Evolutionary conservation across 768 basidiomycete species (phyloP), one percentile per base, ranked within the genome.

Genomic region (Kwoniella bestiolae): DNA sequence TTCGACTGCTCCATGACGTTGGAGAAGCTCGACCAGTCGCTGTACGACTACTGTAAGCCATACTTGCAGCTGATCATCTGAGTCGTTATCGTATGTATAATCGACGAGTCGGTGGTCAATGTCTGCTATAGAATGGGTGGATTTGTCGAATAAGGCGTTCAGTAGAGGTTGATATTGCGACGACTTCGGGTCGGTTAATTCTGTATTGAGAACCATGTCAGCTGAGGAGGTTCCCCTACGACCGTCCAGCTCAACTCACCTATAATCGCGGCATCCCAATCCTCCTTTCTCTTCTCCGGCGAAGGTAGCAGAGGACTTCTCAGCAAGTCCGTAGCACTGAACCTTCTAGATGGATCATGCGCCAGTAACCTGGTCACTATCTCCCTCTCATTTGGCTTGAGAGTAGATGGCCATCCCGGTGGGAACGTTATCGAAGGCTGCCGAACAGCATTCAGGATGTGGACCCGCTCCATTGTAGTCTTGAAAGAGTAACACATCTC

Each of bases 401-500:
- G 71, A 60, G 88, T 86, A 4, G 51, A 56, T 9, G 66, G 66
- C 92, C 93, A 97, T 5, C 83, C 84, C 2, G 80, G 63, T n/a
- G 94, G 94, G 72, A 96, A 94, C 56, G 85, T 84, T 26, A 94
- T 86, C 16, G 85, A 82, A 0, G 88, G 88, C 71, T 87, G 88
- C 26, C 94, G 83, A 29, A 96, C 76, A 55, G 89, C 87, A 70
- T 91, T 90, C 0, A 97, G 85, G 23, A 94, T 92, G 1, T 86
- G 87, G 41, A 91, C 90, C 23, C 94, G 87, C 75, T 97, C 94
- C 21, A 90, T 85, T 1, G 87, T 88, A 0, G 94, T 96, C 11
- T 86, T 83, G 81, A 96, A 83, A 74, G 80, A 72, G 66, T 89
- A 91, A 79, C 92, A 94, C 93, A 96, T 95, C 83, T 97, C 94